phyloP scores from a whole-genome alignment of 495 filamentous ascomycete species.

The Tetracladium setigerum region DNA sequence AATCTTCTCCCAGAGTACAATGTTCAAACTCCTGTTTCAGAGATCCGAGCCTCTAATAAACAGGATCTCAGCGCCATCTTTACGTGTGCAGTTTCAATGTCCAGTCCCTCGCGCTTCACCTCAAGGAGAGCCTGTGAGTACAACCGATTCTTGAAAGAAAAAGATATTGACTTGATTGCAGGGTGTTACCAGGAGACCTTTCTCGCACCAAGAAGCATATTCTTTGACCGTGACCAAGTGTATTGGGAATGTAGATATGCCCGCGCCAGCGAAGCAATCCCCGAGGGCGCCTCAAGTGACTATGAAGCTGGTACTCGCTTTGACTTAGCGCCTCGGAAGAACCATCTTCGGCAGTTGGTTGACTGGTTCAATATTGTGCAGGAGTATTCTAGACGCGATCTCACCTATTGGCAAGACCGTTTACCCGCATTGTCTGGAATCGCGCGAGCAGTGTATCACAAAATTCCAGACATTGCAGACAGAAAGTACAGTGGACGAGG shows the following conservation, averaged over 20 bases:
- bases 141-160: background rate
- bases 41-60: no score
- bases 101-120: no score
- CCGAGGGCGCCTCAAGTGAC: background rate
- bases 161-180: constrained; percentile 1
- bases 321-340: background rate
- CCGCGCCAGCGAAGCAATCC: background rate
- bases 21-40: no score
- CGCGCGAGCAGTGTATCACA: background rate
- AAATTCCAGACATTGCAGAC: background rate
- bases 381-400: background rate
- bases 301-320: no score
- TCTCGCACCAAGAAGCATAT: constrained; percentile 19
- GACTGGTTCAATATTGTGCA: background rate
- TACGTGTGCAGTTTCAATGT: background rate
- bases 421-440: constrained; percentile 3
- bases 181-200: constrained; percentile 30
- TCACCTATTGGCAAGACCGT: constrained; percentile 1
- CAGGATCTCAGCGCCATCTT: background rate
- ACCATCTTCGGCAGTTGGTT: background rate
- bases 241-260: constrained; percentile 22
- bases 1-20: no score
- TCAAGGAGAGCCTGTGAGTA: no score
- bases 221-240: constrained; percentile 19
- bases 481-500: no score